Conservation (phyloP, 2,329 filamentous ascomycete species). For the Ophiosphaerella narmari region DNA sequence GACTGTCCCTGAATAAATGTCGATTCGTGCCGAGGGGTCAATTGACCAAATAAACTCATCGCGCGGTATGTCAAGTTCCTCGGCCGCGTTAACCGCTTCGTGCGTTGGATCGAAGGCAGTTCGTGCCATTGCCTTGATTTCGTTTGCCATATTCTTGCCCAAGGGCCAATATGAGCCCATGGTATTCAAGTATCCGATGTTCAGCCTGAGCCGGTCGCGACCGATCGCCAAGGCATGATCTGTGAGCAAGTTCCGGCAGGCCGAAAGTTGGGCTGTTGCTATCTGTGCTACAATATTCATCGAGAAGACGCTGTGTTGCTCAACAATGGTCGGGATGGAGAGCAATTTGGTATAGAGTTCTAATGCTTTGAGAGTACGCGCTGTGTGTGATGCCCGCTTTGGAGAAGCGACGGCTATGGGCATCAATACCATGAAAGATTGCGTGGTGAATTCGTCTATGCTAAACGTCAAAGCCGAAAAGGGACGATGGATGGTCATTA, state of each 20-base stretch:
- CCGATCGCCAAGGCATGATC: constrained; percentile 65
- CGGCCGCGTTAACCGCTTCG: background rate
- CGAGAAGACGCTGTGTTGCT: constrained; percentile 63
- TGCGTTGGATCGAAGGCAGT: background rate
- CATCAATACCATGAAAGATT: constrained; percentile 64
- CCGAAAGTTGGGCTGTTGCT: constrained; percentile 56
- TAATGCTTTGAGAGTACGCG: constrained; percentile 76
- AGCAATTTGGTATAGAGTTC: constrained; percentile 75
- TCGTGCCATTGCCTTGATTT: constrained; percentile 54
- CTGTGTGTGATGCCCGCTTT: constrained; percentile 64
- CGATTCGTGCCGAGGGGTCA: constrained; percentile 20
- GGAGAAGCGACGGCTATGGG: constrained; percentile 53
- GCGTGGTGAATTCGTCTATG: constrained; percentile 40
- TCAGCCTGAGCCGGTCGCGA: constrained; percentile 74
- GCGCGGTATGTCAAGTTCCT: constrained; percentile 19
- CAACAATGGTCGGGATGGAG: constrained; percentile 71
- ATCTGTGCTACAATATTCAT: constrained; percentile 30
- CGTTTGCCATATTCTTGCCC: constrained; percentile 67
- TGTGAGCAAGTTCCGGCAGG: constrained; percentile 58
- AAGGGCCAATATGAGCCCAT: constrained; percentile 72
- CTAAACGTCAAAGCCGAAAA: constrained; percentile 39
- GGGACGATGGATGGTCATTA: constrained; percentile 46
- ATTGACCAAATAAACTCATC: constrained; percentile 24
- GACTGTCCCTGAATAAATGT: constrained; percentile 27
- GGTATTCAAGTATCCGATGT: constrained; percentile 71